phyloP scores from a whole-genome alignment of 176 grass and related monocot species.

The Saccharum spontaneum region DNA sequence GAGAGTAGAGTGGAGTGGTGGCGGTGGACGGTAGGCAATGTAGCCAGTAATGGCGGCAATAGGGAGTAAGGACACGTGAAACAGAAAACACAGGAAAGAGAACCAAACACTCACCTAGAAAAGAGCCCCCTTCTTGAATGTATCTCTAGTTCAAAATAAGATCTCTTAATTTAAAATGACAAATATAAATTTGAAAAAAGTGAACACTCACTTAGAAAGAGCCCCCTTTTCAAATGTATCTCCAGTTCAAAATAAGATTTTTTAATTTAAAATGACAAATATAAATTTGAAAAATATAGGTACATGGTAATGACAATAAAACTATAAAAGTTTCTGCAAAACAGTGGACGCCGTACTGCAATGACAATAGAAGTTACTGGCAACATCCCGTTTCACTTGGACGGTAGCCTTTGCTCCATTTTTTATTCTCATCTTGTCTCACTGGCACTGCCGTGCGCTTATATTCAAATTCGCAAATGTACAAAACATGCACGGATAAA shows the following conservation, averaged over 20 bases:
- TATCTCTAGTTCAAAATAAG: not conserved
- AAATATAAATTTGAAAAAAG: not conserved
- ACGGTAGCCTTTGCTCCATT: not conserved
- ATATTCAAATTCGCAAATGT: conserved; percentile 2
- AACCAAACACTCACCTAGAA: not conserved
- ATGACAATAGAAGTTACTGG: no score
- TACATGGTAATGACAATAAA: no score
- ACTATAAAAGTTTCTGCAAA: no score
- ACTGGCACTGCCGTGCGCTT: not conserved
- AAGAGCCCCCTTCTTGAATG: no score
- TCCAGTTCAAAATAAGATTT: not conserved
- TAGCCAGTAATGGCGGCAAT: no score
- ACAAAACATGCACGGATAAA: conserved; percentile 11
- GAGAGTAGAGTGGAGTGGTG: no score
- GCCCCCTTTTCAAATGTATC: not conserved
- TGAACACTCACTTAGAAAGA: no score
- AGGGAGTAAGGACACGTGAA: not conserved
- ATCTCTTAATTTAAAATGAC: not conserved
- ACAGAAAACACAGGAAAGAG: not conserved
- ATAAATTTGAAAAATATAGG: not conserved
- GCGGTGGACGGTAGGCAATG: no score
- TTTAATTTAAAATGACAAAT: not conserved
- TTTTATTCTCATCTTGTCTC: not conserved
- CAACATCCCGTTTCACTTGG: not conserved
- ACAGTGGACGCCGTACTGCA: not conserved